These are phyloP conservation scores for Neurospora tetrasperma DNA, from an alignment of 495 filamentous ascomycete species.

Conservation along the genomic window DNA sequence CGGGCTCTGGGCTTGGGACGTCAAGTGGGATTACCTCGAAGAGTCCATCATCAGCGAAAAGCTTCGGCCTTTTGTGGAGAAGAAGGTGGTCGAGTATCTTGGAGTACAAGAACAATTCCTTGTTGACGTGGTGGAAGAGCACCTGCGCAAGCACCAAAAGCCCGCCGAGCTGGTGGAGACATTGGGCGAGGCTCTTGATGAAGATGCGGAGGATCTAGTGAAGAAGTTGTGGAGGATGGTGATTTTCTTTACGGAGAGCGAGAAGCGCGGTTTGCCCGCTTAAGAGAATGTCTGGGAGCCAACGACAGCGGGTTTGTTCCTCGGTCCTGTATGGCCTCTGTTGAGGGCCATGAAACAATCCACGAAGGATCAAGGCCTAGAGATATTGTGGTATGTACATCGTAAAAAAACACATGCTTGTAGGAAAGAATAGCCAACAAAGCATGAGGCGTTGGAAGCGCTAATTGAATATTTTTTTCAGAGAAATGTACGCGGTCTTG, in stretches of 20 bases:
- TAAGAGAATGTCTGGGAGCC: constrained; percentile 19
- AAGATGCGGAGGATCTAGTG: constrained; percentile 87
- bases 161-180: constrained; percentile 77
- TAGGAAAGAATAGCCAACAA: background rate
- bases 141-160: constrained; percentile 64
- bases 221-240: constrained; percentile 98
- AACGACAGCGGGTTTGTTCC: background rate
- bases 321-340: background rate
- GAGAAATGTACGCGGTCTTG: background rate
- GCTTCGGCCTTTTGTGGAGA: constrained; percentile 89
- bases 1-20: constrained; percentile 81
- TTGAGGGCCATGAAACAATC: background rate
- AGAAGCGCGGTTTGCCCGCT: constrained; percentile 77
- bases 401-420: background rate
- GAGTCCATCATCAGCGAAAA: constrained; percentile 75
- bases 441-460: background rate
- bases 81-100: constrained; percentile 93
- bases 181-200: constrained; percentile 81
- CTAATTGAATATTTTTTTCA: background rate
- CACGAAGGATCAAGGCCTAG: background rate
- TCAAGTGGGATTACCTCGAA: constrained; percentile 93
- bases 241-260: constrained; percentile 94
- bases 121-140: constrained; percentile 84
- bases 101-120: constrained; percentile 95
- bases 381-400: background rate